These are phyloP conservation scores for Nannochloropsis salina DNA, from an alignment of 108 stramenopile species.

Conservation along the genomic window DNA sequence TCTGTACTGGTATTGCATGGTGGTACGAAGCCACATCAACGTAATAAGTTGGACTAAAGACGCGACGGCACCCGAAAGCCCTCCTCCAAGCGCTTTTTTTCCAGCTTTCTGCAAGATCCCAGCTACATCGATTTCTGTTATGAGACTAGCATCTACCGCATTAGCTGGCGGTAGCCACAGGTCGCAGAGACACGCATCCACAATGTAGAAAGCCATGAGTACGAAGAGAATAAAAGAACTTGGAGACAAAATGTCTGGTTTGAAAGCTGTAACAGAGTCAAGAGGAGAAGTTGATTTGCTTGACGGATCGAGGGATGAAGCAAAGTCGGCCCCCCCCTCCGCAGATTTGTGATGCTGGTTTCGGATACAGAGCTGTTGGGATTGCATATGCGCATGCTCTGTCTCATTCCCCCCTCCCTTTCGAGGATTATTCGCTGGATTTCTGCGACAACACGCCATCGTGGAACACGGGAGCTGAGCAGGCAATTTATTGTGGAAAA, in stretches of 20 bases:
- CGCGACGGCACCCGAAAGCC: conserved; percentile 27
- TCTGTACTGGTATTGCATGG: conserved; percentile 45
- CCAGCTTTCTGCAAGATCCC: not conserved
- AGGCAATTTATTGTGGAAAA: no score
- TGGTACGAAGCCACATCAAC: conserved; percentile 39
- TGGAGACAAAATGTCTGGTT: not conserved
- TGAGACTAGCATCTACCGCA: not conserved
- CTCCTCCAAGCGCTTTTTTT: not conserved
- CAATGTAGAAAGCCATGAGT: not conserved
- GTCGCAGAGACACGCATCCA: not conserved
- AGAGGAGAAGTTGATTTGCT: not conserved
- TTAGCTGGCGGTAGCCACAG: not conserved
- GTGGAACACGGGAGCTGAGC: no score
- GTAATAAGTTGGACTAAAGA: conserved; percentile 26
- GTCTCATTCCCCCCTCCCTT: no score
- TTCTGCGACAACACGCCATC: no score
- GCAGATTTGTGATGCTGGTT: not conserved
- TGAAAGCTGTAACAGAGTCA: not conserved
- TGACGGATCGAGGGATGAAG: not conserved
- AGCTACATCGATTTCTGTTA: not conserved
- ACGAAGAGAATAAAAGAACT: not conserved
- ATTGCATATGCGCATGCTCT: no score
- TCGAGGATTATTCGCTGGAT: no score
- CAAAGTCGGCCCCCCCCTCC: not conserved
- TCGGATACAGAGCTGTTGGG: not conserved